phyloP scores from a whole-genome alignment of 352 stramenopile species.

The Phytophthora niederhauseri region DNA sequence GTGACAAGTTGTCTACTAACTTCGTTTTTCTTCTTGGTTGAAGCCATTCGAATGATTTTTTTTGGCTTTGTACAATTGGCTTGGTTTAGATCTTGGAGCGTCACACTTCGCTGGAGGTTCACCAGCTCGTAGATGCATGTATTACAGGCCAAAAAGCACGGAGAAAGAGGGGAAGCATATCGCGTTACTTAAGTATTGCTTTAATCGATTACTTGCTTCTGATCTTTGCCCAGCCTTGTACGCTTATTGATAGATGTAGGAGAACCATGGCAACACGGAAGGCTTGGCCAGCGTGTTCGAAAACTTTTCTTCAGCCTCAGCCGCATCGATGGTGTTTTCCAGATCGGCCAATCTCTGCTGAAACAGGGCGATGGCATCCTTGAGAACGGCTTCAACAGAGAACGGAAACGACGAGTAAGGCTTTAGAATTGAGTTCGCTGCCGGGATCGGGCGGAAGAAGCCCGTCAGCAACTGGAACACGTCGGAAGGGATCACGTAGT shows the following conservation, averaged over 20 bases:
- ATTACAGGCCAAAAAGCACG: too few species aligned
- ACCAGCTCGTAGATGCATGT: too few species aligned
- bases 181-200: too few species aligned
- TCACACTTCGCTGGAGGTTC: too few species aligned
- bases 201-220: too few species aligned
- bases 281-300: slow-evolving; percentile 49
- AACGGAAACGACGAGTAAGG: slow-evolving; percentile 33
- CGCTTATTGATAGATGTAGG: slow-evolving; percentile 27
- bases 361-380: slow-evolving; percentile 28
- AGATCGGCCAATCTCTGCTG: slow-evolving; percentile 25
- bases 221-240: too few species aligned
- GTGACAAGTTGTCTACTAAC: too few species aligned
- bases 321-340: slow-evolving; percentile 45
- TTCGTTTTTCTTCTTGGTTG: too few species aligned
- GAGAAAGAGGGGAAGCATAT: too few species aligned
- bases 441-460: slow-evolving; percentile 31
- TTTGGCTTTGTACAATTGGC: too few species aligned
- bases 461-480: slow-evolving; percentile 31
- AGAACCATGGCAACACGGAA: slow-evolving; percentile 35
- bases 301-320: slow-evolving; percentile 90
- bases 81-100: too few species aligned
- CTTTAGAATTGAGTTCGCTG: slow-evolving; percentile 19
- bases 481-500: slow-evolving; percentile 54
- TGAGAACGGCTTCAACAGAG: slow-evolving; percentile 21
- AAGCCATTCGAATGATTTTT: too few species aligned